phyloP scores from a whole-genome alignment of 2,329 filamentous ascomycete species.

The Monosporascus sp. region DNA sequence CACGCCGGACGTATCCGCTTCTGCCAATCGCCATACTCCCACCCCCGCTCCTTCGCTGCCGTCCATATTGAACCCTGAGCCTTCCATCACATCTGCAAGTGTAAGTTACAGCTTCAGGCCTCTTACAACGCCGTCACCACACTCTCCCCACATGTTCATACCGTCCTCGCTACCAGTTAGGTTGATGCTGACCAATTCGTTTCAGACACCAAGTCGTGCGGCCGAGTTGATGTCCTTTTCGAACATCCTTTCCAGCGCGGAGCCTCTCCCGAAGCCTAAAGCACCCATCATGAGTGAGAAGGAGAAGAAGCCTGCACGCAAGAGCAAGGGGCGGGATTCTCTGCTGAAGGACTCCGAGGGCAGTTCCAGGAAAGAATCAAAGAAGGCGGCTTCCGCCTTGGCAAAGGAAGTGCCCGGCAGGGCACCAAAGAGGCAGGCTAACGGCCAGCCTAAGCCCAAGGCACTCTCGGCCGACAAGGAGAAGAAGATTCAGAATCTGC shows the following conservation, averaged over 20 bases:
- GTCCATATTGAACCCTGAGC: constrained; percentile 29
- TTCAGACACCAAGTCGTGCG: constrained; percentile 65
- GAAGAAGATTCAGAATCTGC: constrained; percentile 63
- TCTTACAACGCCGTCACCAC: background rate
- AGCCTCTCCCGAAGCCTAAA: constrained; percentile 55
- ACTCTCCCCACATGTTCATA: constrained; percentile 2
- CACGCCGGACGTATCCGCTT: constrained; percentile 18
- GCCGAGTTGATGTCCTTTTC: constrained; percentile 94
- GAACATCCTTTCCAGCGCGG: constrained; percentile 81
- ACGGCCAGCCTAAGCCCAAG: constrained; percentile 51
- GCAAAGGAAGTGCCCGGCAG: constrained; percentile 42
- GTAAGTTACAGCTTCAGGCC: constrained; percentile 18
- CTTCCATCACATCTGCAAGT: constrained; percentile 16
- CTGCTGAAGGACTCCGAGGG: constrained; percentile 45
- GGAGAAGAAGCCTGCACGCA: constrained; percentile 32
- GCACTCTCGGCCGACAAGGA: constrained; percentile 54
- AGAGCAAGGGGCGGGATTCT: constrained; percentile 47
- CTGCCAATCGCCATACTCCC: constrained; percentile 20
- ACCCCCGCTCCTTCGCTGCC: constrained; percentile 27
- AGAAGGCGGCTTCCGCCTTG: constrained; percentile 46
- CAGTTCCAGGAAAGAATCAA: constrained; percentile 40
- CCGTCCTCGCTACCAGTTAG: background rate
- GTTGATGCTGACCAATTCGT: constrained; percentile 6
- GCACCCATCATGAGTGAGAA: constrained; percentile 32
- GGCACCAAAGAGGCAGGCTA: constrained; percentile 54